Base-by-base conservation (phyloP, 139 green algal species). In the Picochlorum sp. region DNA sequence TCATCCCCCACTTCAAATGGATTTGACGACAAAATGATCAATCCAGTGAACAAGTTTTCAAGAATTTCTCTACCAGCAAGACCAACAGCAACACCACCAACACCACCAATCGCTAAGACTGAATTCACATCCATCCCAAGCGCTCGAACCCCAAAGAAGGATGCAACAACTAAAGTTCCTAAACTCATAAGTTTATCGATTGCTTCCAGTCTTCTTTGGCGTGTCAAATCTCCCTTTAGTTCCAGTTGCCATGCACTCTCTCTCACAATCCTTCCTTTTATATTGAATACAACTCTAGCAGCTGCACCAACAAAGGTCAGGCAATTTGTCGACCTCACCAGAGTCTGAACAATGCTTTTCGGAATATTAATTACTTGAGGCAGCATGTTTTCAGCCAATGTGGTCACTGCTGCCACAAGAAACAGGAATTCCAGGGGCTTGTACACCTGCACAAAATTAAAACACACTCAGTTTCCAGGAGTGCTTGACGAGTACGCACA, bases 21-120 rank as follows among this genome's bases (percentile, higher is more conserved):
- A 57, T 73, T 73, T 33, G 60, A 69, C 22, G 73, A 86, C 39
- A 94, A 80, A 61, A 95, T 91, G 60, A 95, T 85, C 57, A 95
- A 82, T 44, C 88, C 88, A 32, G 86, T 94, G 63, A 95, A 90
- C 29, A 95, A 69, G 64, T 95, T 95, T 56, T 95, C 88, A 55
- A 89, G 79, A 47, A 95, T 94, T 73, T 95, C 88, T 0, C 86
- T 70, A 40, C 86, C 88, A 1, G 86, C 86, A 60, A 94, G 67
- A 91, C 86, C 88, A 36, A 94, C 85, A 29, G 86, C 88, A 65
- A 95, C 72, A 84, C 88, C 88, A 69, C 88, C 88, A 56, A 95
- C 85, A 66, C 88, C 87, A 74, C 88, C 87, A 65, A 95, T 94
- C 29, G 88, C 86, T 43, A 95, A 71, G 61, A 95, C 84, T 3